Conservation (phyloP, 2,329 filamentous ascomycete genomes). For the Epichloe uncinata region DNA sequence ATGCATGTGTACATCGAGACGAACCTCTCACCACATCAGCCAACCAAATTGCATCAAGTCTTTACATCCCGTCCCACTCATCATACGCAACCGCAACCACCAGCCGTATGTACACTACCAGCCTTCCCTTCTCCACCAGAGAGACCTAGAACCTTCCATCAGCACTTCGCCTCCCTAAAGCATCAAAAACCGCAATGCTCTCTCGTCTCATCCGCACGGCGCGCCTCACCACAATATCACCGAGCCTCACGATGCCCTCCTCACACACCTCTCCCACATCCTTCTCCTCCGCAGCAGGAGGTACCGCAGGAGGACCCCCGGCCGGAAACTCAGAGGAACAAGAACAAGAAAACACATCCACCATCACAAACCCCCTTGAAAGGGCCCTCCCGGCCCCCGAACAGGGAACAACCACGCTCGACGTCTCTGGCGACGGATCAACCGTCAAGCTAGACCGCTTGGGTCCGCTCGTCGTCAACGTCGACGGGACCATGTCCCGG, state of each 20-base stretch:
- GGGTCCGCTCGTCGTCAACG: constrained; percentile 61
- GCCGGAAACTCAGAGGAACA: neutral
- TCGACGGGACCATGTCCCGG: constrained; percentile 55
- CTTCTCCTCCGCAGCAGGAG: neutral
- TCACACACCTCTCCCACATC: neutral
- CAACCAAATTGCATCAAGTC: neutral
- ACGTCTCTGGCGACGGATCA: constrained; percentile 18
- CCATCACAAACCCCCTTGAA: constrained; percentile 4
- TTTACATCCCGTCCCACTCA: neutral
- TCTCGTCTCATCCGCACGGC: neutral
- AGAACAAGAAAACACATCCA: neutral
- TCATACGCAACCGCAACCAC: neutral
- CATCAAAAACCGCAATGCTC: neutral
- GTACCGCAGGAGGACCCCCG: neutral
- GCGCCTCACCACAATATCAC: neutral
- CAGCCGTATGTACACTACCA: neutral
- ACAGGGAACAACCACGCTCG: constrained; percentile 13
- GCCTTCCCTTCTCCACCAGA: neutral
- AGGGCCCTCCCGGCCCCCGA: constrained; percentile 15
- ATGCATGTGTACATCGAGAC: neutral
- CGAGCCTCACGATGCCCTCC: neutral
- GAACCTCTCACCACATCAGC: neutral
- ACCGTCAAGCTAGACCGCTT: constrained; percentile 51
- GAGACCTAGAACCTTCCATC: neutral
- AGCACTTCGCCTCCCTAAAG: neutral